Evolutionary conservation across 331 rosid species (phyloP), one percentile per base, ranked within the genome.

Genomic region (Prunus yedoensis): DNA sequence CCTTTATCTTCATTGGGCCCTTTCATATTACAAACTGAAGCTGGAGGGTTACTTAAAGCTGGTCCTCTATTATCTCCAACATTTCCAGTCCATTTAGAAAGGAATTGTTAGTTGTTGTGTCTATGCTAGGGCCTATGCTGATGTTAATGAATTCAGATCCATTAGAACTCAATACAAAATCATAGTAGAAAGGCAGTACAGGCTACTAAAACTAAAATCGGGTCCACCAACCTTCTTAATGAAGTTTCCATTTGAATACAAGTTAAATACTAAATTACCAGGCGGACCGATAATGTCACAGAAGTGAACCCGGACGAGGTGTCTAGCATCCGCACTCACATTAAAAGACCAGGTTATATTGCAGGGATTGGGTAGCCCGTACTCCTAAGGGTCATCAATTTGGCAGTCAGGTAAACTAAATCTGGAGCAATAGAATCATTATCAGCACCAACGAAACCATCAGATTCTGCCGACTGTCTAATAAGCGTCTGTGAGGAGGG

Each of bases 1-100:
- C 71, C 30, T 12, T 51, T 20, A 28, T 47, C 64, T 81, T 65
- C n/a, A 28, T 38, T 30, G 8, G 32, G 0, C 21, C 2, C 49
- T 2, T 32, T 30, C 27, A 52, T 76, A 8, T 0, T 0, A 5
- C 79, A 78, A 71, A 28, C 46, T 20, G 38, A 14, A 47, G 71
- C 78, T 12, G 8, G 57, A 52, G 57, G 57, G 57, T 15, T 17
- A 17, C 57, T 52, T 16, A 52, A 16, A 49, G 69, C 77, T 15
- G 14, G 28, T 49, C 58, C 8, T 64, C 68, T 71, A 70, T 45
- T 20, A 68, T 72, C 77, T 83, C 81, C 75, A 83, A 73, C 41
- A 80, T 78, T 82, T 87, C 86, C 10, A 87, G 66, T 71, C 89
- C 91, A 66, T 89, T 85, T 28, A 89, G 59, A 58, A 27, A 89